Conservation (phyloP, 176 grass and related monocot genomes). For the Olyra latifolia region DNA sequence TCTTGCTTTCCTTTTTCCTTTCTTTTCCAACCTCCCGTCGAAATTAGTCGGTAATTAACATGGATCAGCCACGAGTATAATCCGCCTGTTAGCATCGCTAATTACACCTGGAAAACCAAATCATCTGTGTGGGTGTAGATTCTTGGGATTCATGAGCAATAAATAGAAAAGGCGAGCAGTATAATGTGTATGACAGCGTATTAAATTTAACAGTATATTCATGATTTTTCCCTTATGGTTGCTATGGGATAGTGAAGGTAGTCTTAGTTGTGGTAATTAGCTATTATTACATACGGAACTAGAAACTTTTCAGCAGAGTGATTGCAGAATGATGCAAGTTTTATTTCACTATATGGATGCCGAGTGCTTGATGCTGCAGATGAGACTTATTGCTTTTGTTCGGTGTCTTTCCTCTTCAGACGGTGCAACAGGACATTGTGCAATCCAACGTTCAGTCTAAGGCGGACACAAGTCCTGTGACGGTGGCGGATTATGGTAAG, state of each 20-base stretch:
- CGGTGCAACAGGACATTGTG: conserved; percentile 70
- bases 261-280: not conserved
- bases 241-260: not conserved
- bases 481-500: conserved; percentile 93
- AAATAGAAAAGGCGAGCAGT: not conserved
- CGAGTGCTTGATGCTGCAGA: not conserved
- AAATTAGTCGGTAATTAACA: not conserved
- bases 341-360: not conserved
- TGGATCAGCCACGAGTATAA: not conserved
- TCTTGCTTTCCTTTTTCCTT: not conserved
- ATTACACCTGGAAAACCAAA: not conserved
- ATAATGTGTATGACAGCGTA: not conserved
- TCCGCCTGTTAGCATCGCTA: not conserved
- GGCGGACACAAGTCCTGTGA: conserved; percentile 84
- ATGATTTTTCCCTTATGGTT: not conserved
- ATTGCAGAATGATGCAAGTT: not conserved
- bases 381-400: conserved; percentile 21
- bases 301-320: not conserved
- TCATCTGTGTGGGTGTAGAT: not conserved
- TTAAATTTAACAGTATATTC: not conserved
- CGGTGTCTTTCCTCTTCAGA: conserved; percentile 41
- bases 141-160: not conserved
- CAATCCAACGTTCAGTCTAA: conserved; percentile 89
- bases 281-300: not conserved
- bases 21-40: not conserved